Evolutionary conservation across 2,329 filamentous ascomycete species (phyloP).

Genomic region (Cordyceps pruinosa): DNA sequence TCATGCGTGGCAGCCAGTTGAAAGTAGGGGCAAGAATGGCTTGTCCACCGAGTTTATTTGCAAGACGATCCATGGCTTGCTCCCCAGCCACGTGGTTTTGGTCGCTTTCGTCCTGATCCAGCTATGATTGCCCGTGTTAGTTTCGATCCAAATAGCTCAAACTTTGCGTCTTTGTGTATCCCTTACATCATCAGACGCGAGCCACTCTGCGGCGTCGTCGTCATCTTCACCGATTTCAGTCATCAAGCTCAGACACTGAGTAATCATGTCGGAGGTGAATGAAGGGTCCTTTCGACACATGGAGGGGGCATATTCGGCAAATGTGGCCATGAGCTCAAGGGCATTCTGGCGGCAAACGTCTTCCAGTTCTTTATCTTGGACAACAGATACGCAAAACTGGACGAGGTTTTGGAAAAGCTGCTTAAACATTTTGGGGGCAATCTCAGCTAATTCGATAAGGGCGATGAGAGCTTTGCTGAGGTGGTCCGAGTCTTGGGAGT

Average conservation of each 20-base stretch:
- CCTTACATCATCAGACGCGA: conserved; percentile 79
- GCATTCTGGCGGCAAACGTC: conserved; percentile 91
- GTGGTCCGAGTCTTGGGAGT: conserved; percentile 81
- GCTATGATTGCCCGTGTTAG: conserved; percentile 38
- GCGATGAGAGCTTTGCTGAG: conserved; percentile 84
- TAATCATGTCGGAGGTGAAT: conserved; percentile 95
- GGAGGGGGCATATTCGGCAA: conserved; percentile 86
- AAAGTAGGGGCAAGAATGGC: conserved; percentile 91
- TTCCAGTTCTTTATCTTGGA: conserved; percentile 90
- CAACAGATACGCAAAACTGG: conserved; percentile 84
- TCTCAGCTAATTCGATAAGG: conserved; percentile 88
- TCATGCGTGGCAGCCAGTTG: conserved; percentile 95
- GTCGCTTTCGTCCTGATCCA: conserved; percentile 93
- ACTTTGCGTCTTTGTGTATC: too few relatives aligned
- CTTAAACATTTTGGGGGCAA: conserved; percentile 97
- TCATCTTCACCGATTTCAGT: conserved; percentile 93
- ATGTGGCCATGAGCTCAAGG: conserved; percentile 94
- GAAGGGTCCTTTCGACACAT: conserved; percentile 94
- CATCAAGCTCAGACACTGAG: conserved; percentile 95
- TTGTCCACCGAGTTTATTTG: conserved; percentile 93
- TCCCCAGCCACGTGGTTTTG: conserved; percentile 96
- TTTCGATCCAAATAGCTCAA: not conserved
- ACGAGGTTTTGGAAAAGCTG: conserved; percentile 87
- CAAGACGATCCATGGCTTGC: conserved; percentile 95
- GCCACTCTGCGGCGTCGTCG: conserved; percentile 91